These are phyloP conservation scores for Salix viminalis DNA, from an alignment of 345 rosid genomes.

Conservation along the genomic window DNA sequence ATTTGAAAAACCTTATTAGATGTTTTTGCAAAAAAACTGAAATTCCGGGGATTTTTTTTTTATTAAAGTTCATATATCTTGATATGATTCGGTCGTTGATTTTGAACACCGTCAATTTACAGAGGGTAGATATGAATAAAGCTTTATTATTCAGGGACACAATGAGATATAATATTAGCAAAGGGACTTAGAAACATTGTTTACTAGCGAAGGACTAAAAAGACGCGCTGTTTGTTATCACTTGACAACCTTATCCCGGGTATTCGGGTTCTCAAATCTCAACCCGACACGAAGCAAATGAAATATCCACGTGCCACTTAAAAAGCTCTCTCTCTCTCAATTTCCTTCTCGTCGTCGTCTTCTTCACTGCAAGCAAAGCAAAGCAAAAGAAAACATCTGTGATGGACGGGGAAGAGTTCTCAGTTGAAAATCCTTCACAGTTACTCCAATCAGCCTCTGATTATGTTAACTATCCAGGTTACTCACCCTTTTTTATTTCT, in stretches of 20 bases:
- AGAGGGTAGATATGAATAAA: no score
- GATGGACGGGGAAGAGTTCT: conserved; percentile 34
- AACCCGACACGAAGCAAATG: neutral
- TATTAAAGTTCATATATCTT: no score
- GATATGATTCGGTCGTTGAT: no score
- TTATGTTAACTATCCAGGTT: conserved; percentile 70
- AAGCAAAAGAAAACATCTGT: neutral
- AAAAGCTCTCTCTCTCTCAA: neutral
- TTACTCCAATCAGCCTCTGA: conserved; percentile 69
- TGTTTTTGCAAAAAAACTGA: no score
- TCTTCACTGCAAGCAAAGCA: conserved; percentile 1
- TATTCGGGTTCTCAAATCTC: neutral
- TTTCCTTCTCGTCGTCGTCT: neutral
- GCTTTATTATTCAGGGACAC: no score
- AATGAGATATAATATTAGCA: no score
- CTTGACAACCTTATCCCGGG: neutral
- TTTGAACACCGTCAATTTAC: no score
- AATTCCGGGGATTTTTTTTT: no score
- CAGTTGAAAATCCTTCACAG: conserved; percentile 53
- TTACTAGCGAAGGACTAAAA: no score
- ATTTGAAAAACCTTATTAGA: no score
- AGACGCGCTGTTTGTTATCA: no score
- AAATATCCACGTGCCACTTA: neutral
- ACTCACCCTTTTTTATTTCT: neutral
- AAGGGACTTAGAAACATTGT: no score